These are phyloP conservation scores for Juglanconis sp. DNA, from an alignment of 2,329 filamentous ascomycete genomes.

Conservation along the genomic window DNA sequence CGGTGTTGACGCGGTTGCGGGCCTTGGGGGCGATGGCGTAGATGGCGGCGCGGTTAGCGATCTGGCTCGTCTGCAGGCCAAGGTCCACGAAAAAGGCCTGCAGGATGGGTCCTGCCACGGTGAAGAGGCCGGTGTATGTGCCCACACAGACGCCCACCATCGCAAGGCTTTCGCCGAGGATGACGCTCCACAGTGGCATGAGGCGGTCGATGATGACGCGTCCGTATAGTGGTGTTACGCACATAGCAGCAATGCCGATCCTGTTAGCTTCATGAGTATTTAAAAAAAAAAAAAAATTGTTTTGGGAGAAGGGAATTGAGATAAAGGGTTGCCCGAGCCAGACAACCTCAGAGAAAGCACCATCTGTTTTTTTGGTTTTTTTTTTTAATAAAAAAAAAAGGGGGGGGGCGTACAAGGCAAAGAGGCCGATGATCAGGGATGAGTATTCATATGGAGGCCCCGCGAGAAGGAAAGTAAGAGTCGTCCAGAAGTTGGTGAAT, in stretches of 20 bases:
- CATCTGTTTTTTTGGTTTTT: no score
- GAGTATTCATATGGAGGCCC: conserved; percentile 62
- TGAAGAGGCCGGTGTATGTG: conserved; percentile 17
- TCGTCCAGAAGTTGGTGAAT: conserved; percentile 52
- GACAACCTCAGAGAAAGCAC: no score
- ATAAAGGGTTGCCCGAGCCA: no score
- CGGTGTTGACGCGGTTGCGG: conserved; percentile 21
- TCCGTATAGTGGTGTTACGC: background rate
- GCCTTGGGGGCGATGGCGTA: conserved; percentile 16
- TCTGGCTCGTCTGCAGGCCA: conserved; percentile 15
- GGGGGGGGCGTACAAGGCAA: conserved; percentile 63
- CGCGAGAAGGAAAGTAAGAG: conserved; percentile 71
- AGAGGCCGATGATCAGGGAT: conserved; percentile 67
- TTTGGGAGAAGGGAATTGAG: no score
- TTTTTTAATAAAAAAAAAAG: no score
- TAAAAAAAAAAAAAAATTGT: no score
- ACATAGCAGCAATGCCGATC: background rate
- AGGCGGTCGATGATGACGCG: background rate
- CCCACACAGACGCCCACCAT: conserved; percentile 16
- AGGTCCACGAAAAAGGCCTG: conserved; percentile 17
- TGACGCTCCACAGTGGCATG: background rate
- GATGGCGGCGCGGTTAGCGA: conserved; percentile 11
- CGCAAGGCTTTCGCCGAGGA: background rate
- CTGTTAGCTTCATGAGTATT: background rate
- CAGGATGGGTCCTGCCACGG: conserved; percentile 18